Percentiles rank a stretch among this genome's conserved stretches.
phyloP scores from a whole-genome alignment of 2,329 filamentous ascomycete genomes.

The Chaetomium sp. region DNA sequence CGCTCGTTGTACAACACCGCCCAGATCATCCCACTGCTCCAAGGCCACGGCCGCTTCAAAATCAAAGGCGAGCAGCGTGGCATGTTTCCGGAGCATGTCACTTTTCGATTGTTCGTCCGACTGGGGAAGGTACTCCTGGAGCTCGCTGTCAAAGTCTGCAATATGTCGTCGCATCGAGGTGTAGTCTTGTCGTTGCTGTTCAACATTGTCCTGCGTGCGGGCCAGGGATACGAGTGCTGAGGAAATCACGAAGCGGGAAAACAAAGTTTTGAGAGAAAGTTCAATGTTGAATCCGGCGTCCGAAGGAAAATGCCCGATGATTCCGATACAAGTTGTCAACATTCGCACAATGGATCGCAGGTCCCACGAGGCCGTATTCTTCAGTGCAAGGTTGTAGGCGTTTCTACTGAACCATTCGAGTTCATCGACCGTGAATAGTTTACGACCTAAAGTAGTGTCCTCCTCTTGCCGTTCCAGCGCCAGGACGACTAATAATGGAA shows the following conservation, averaged over 20 bases:
- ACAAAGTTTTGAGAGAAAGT: slow-evolving; percentile 53
- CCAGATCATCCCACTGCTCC: slow-evolving; percentile 60
- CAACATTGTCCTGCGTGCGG: slow-evolving; percentile 43
- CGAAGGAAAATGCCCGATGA: slow-evolving; percentile 45
- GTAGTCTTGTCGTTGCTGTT: slow-evolving; percentile 55
- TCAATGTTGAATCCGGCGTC: slow-evolving; percentile 42
- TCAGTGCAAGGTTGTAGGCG: slow-evolving; percentile 69
- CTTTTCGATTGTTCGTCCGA: slow-evolving; percentile 38
- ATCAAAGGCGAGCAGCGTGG: slow-evolving; percentile 65
- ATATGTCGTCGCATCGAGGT: slow-evolving; percentile 54
- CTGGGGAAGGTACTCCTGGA: slow-evolving; percentile 35
- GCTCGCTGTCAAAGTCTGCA: slow-evolving; percentile 45
- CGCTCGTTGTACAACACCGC: slow-evolving; percentile 50
- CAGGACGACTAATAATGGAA: slow-evolving; percentile 34
- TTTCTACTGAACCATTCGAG: slow-evolving; percentile 81
- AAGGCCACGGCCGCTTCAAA: slow-evolving; percentile 68
- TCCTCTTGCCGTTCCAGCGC: slow-evolving; percentile 33
- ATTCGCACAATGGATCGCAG: slow-evolving; percentile 51
- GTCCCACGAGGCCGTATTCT: slow-evolving; percentile 49
- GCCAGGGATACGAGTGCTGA: slow-evolving; percentile 47
- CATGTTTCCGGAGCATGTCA: slow-evolving; percentile 56
- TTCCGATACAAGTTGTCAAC: slow-evolving; percentile 44
- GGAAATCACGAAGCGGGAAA: slow-evolving; percentile 63
- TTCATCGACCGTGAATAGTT: slow-evolving; percentile 55
- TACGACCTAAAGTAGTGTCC: slow-evolving; percentile 30